Conservation (phyloP, 805 yeast species). For the Ogataea haglerorum region DNA sequence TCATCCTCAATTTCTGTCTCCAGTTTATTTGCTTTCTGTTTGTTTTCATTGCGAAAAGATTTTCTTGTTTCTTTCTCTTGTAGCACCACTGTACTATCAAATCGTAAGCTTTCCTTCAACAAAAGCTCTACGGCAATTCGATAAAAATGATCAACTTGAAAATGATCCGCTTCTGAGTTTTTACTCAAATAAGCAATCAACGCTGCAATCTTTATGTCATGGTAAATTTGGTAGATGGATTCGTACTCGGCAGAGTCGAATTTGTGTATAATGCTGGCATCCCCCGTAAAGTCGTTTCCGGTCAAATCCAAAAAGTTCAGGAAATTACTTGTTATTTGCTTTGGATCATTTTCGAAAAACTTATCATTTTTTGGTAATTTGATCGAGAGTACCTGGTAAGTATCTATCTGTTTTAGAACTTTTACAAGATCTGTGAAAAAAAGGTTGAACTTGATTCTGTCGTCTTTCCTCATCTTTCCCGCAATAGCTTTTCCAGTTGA, state of each 20-base stretch:
- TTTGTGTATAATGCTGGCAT: conserved; percentile 35
- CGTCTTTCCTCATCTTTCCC: conserved; percentile 6
- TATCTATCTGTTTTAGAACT: conserved; percentile 24
- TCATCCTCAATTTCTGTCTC: conserved; percentile 17
- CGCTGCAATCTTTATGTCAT: conserved; percentile 61
- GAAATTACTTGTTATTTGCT: conserved; percentile 42
- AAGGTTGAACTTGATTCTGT: conserved; percentile 6
- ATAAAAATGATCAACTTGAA: conserved; percentile 57
- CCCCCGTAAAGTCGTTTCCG: conserved; percentile 32
- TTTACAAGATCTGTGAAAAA: conserved; percentile 23
- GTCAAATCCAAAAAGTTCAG: conserved; percentile 33
- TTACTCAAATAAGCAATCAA: conserved; percentile 45
- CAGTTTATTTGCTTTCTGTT: background rate
- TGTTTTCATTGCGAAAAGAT: conserved; percentile 1
- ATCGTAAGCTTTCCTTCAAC: conserved; percentile 54
- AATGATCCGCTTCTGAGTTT: conserved; percentile 48
- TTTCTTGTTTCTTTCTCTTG: conserved; percentile 1
- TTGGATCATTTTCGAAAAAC: conserved; percentile 46
- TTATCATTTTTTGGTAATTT: conserved; percentile 38
- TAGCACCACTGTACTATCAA: conserved; percentile 32
- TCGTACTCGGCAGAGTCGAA: conserved; percentile 39
- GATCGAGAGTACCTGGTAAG: conserved; percentile 11
- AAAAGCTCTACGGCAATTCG: conserved; percentile 60
- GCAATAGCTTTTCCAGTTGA: too few species aligned
- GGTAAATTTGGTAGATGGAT: conserved; percentile 55